A percentile compares a stretch with the other conserved stretches of the same genome.
phyloP scores from a whole-genome alignment of 345 rosid genomes.

The Triadica sebifera region DNA sequence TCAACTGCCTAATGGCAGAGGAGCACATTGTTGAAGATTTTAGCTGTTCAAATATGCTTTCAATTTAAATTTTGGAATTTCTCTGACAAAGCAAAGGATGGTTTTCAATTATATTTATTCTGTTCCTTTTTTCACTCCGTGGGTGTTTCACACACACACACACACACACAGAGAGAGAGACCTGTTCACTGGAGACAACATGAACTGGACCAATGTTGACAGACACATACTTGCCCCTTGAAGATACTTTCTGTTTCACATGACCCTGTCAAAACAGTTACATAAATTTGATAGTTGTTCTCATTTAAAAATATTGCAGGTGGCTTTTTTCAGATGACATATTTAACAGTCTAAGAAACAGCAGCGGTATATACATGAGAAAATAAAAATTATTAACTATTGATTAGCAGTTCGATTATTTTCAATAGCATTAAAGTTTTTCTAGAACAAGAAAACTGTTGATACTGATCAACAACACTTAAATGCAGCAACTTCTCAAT shows the following conservation, averaged over 20 bases:
- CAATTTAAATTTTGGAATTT: background rate
- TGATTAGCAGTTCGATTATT: background rate
- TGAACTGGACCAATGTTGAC: slow-evolving; percentile 89
- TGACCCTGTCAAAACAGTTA: slow-evolving; percentile 45
- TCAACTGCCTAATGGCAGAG: background rate
- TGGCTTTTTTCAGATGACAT: background rate
- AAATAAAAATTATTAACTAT: background rate
- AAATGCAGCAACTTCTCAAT: background rate
- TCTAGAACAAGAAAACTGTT: too few species aligned
- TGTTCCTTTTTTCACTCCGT: background rate
- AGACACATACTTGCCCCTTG: slow-evolving; percentile 84
- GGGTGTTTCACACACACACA: background rate
- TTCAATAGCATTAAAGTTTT: background rate
- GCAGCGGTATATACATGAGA: background rate
- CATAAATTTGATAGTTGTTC: background rate
- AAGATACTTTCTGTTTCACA: slow-evolving; percentile 80
- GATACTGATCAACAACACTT: background rate
- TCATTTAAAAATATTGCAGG: background rate
- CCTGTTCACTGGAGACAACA: slow-evolving; percentile 89
- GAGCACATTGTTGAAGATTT: too few species aligned
- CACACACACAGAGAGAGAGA: slow-evolving; percentile 11
- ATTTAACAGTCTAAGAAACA: background rate
- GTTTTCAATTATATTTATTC: background rate
- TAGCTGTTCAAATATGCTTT: background rate
- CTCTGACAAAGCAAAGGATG: too few species aligned